These are phyloP conservation scores for Rhamnella rubrinervis DNA, from an alignment of 331 rosid species.

Conservation along the genomic window DNA sequence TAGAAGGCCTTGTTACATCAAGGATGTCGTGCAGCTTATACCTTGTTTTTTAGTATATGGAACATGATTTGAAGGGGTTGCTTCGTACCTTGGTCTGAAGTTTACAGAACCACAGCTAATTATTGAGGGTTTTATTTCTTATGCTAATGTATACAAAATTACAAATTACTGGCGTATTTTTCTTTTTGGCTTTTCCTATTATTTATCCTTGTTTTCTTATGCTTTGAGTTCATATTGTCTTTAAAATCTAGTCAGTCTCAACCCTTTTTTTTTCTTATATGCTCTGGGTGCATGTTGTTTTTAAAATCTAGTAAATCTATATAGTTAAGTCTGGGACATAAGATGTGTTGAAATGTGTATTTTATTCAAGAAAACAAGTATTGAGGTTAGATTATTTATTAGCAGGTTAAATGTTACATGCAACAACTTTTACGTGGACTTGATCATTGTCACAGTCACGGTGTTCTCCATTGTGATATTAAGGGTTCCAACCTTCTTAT, in stretches of 20 bases:
- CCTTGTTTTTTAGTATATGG: conserved; percentile 89
- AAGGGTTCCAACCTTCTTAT: conserved; percentile 94
- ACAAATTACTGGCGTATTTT: conserved; percentile 11
- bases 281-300: not conserved
- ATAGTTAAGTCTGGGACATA: not conserved
- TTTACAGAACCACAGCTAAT: conserved; percentile 85
- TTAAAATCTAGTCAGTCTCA: not conserved
- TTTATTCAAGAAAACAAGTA: conserved; percentile 7
- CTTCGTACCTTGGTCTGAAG: conserved; percentile 86
- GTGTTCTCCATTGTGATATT: conserved; percentile 87
- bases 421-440: conserved; percentile 83
- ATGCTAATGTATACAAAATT: conserved; percentile 8
- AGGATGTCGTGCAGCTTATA: conserved; percentile 87
- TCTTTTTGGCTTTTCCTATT: not conserved
- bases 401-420: conserved; percentile 93
- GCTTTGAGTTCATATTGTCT: not conserved
- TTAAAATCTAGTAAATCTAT: not conserved
- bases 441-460: conserved; percentile 82
- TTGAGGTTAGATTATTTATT: conserved; percentile 22
- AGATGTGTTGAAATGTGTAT: not conserved
- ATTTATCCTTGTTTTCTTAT: not conserved
- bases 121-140: conserved; percentile 14
- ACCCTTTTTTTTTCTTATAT: not conserved
- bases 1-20: conserved; percentile 90
- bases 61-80: conserved; percentile 86